Percentiles rank a stretch among this genome's conserved stretches.
phyloP scores from a whole-genome alignment of 2,329 filamentous ascomycete species.

The Dactylonectria estremocensis region DNA sequence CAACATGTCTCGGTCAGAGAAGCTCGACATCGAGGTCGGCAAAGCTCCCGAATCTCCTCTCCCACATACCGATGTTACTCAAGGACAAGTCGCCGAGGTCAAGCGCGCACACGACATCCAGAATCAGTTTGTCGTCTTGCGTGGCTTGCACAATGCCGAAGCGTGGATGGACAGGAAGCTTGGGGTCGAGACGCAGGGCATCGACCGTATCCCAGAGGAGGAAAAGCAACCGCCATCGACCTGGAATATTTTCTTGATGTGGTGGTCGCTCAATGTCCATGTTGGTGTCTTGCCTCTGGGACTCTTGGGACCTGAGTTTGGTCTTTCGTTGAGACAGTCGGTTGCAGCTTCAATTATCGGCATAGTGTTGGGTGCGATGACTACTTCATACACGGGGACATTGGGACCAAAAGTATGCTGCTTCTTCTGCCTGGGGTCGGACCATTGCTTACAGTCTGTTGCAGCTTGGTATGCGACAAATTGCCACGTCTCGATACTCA shows the following conservation, averaged over 20 bases:
- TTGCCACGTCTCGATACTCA: conserved; percentile 35
- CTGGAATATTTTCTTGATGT: conserved; percentile 28
- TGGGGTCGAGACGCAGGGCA: conserved; percentile 25
- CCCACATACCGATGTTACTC: conserved; percentile 8
- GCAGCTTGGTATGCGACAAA: conserved; percentile 32
- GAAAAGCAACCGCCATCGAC: conserved; percentile 24
- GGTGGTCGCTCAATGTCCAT: conserved; percentile 23
- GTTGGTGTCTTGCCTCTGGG: conserved; percentile 20
- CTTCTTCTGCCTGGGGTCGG: no score
- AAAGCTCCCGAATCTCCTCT: conserved; percentile 1
- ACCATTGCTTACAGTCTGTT: neutral
- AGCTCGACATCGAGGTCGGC: conserved; percentile 26
- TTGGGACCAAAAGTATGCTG: conserved; percentile 22
- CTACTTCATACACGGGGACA: conserved; percentile 23
- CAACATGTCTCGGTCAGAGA: neutral
- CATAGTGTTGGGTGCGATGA: conserved; percentile 12
- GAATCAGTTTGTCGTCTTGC: conserved; percentile 6
- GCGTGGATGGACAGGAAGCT: conserved; percentile 22
- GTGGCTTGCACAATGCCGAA: conserved; percentile 14
- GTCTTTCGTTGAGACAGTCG: conserved; percentile 15
- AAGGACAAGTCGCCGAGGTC: conserved; percentile 6
- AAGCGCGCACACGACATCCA: conserved; percentile 21
- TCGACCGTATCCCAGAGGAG: conserved; percentile 28
- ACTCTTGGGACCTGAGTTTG: conserved; percentile 25
- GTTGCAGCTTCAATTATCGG: conserved; percentile 13